Evolutionary conservation across 352 stramenopile species (phyloP), one percentile per base, ranked within the genome.

Genomic region (Globisporangium alternatum): DNA sequence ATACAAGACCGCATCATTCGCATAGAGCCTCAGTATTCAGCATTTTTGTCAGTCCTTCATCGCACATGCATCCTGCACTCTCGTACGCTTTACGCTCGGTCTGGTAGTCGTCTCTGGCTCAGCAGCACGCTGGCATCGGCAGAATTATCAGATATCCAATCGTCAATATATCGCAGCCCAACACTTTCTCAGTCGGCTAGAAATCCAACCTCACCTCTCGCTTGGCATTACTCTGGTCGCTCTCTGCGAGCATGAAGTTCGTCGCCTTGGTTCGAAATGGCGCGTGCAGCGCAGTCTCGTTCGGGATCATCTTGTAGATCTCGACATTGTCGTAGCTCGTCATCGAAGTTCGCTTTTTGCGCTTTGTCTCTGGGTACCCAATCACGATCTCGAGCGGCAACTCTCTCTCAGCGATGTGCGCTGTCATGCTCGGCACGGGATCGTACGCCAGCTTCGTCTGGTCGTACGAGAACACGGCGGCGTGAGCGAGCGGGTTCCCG

Each of bases 221-320:
- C 76, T 72, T 56, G 71, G 51, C 66, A 30, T 71, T 55, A 28
- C 62, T 68, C 25, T 66, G 68, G 30, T 77, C 60, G 31, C 64
- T 70, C 19, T 69, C 47, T 13, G 55, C 22, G 12, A 82, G 60
- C 66, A 87, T 60, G 60, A 81, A 81, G n/a, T 76, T 60, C 0
- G 71, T 78, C n/a, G 77, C 62, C 31, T 78, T 78, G 25, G 69
- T 81, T 9, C 71, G 77, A 55, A 91, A 91, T 25, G 78, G 73
- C 5, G 71, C 72, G n/a, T 81, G 72, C 25, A 90, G 65, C 21
- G 75, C 68, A 10, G 81, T 66, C 33, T 89, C 79, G 30, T 84
- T 90, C 0, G 83, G 81, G 60, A 91, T 83, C 72, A 91, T 86
- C 66, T 90, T 91, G 71, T 87, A 91, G 65, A 94, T 94, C 56